phyloP scores from a whole-genome alignment of 306 rosid genomes.

The Medicago arabica region DNA sequence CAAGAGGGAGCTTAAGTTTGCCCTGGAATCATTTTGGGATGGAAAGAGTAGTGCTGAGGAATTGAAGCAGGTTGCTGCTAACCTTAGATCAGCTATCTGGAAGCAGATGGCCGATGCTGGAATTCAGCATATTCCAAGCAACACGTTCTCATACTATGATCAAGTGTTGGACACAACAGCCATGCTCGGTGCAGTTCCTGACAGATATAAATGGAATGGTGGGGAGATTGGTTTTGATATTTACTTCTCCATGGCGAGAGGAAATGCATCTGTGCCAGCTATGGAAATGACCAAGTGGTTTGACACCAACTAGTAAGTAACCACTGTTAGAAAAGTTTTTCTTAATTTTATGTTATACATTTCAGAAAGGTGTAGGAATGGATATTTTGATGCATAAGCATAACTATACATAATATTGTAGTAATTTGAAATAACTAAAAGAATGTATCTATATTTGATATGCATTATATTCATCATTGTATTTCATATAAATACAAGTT shows the following conservation, averaged over 20 bases:
- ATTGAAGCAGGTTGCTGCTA: conserved; percentile 65
- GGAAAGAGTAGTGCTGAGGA: conserved; percentile 73
- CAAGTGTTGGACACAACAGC: conserved; percentile 86
- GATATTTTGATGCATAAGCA: background rate
- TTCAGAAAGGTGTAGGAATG: background rate
- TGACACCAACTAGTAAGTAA: conserved; percentile 78
- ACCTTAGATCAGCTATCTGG: conserved; percentile 73
- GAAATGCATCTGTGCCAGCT: conserved; percentile 75
- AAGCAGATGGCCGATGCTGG: conserved; percentile 82
- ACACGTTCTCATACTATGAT: conserved; percentile 84
- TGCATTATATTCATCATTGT: background rate
- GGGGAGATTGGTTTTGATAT: conserved; percentile 77
- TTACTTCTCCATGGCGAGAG: conserved; percentile 91
- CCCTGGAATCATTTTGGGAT: conserved; percentile 89
- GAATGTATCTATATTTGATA: background rate
- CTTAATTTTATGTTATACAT: background rate
- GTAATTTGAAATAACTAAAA: conserved; percentile 21
- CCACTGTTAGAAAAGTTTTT: background rate
- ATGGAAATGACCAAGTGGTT: conserved; percentile 97
- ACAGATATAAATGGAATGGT: conserved; percentile 75
- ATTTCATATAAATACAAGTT: conserved; percentile 8
- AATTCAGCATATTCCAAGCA: conserved; percentile 78
- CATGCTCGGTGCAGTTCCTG: conserved; percentile 86
- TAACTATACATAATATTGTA: background rate
- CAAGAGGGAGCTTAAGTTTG: conserved; percentile 61